Base-by-base conservation (phyloP, 495 filamentous ascomycete species). In the Apodospora peruviana region DNA sequence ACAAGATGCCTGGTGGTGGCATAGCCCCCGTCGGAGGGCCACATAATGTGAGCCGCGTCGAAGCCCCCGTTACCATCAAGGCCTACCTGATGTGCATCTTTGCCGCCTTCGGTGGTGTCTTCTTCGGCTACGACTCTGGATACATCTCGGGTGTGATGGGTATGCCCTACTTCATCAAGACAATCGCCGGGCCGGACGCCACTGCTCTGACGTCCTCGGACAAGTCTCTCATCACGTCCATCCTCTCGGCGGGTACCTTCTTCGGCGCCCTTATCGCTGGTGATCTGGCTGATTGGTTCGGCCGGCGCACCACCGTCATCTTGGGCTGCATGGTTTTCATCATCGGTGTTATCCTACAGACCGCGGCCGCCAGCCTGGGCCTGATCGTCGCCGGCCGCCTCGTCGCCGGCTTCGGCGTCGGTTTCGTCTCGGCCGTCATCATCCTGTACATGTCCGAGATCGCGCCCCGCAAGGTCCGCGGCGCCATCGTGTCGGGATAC, bases 361-460 rank as follows among this genome's bases (percentile, higher is more conserved):
- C 73, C 18, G 61, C 62, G 34, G 50, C 59, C 25, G 48, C 45
- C 12, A 27, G 47, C 21, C 16, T 60, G 22, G 63, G 59, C 5
- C 58, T 65, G n/a, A 59, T 72, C 36, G 62, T 88, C 16, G 79
- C 85, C 2, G 80, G 83, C 24, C 80, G 86, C 36, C 72, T 87
- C 18, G 41, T 64, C 3, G 56, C 61, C 4, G 61, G 61, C 21
- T 57, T 62, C 45, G 86, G 86, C 58, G 79, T 88, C 18, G 85
- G 86, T 46, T 85, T 87, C 45, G 82, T 85, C 37, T 85, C 81
- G 2, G 82, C 85, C 44, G 80, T 86, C 56, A 78, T 87, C 62
- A 83, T 87, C 57, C 69, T 87, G 16, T 87, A 87, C 74, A 86
- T 87, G 84, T 84, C 81, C 18, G 84, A 87, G 62, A 76, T 72